Evolutionary conservation across 148 eudicot species (phyloP).

Genomic region (Dysphania ambrosioides): DNA sequence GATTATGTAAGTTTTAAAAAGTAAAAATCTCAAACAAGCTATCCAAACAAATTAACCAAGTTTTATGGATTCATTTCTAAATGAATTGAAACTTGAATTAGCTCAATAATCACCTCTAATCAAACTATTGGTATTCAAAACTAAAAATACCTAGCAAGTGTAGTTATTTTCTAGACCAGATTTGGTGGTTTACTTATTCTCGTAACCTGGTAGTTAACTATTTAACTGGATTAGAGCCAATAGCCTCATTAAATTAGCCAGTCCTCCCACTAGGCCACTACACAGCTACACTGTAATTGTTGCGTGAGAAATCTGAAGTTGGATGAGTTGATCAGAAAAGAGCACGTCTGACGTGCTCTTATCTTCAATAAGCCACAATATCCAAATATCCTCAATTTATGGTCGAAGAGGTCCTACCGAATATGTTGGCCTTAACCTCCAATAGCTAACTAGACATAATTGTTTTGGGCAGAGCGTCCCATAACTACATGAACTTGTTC

Average conservation of each 20-base stretch:
- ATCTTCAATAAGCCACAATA: conserved; percentile 2
- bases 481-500: neutral
- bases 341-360: conserved; percentile 12
- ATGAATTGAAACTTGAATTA: too few relatives aligned
- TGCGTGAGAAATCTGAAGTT: neutral
- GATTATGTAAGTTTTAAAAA: too few relatives aligned
- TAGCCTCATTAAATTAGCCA: neutral
- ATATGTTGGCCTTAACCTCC: conserved; percentile 21
- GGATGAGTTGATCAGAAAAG: neutral
- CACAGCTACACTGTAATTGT: neutral
- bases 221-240: too few relatives aligned
- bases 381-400: conserved; percentile 1
- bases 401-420: conserved; percentile 7
- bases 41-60: too few relatives aligned
- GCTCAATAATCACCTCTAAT: too few relatives aligned
- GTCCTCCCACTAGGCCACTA: neutral
- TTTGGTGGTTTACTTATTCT: too few relatives aligned
- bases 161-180: too few relatives aligned
- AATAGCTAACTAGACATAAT: conserved; percentile 23
- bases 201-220: too few relatives aligned
- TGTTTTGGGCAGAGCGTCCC: conserved; percentile 11
- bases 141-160: too few relatives aligned
- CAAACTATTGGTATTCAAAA: too few relatives aligned
- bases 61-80: too few relatives aligned
- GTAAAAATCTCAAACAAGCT: too few relatives aligned